Evolutionary conservation across 768 basidiomycete genomes (phyloP), one percentile per base, ranked within the genome.

Genomic region (Boletus bicolor): DNA sequence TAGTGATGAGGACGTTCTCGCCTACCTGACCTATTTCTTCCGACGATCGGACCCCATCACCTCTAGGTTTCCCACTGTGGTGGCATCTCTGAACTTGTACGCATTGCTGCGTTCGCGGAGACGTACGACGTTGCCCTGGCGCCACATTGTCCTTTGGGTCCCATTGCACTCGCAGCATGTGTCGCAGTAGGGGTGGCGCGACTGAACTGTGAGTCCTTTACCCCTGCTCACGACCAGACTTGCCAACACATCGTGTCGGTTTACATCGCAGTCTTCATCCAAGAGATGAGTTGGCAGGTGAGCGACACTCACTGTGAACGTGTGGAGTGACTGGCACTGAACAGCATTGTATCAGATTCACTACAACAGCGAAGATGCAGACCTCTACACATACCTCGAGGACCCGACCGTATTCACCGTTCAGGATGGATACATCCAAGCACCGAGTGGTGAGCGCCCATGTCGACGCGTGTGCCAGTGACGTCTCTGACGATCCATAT

Each of bases 61-160:
- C 37, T 49, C 14, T 53, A 83, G 81, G 78, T 82, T 19, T 74
- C 80, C 1, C 83, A 84, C 58, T 83, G 82, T 37, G 82, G 84
- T 26, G 82, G 84, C 4, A 86, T 87, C 64, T 75, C 73, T 39
- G 83, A 86, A 65, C 69, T 82, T 6, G 76, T 80, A 42, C 76
- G 81, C 42, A 82, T 87, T 21, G 82, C 84, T 6, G 72, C 76
- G 24, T 71, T 86, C 60, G 79, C 80, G 1, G 84, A 87, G 67
- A 83, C 80, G 4, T 89, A 88, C 64, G 89, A 89, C 58, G 82
- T 89, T 50, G 86, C 81, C 11, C 65, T 85, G 49, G 87, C 86
- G 0, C 86, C 88, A 5, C 86, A 89, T 63, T 88, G 86, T 69
- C 87, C 87, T 2, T 64, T 87, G 2, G 86, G 86, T 0, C 88